Evolutionary conservation across 1,284 basidiomycete species (phyloP).

Genomic region (Tilletia caries): DNA sequence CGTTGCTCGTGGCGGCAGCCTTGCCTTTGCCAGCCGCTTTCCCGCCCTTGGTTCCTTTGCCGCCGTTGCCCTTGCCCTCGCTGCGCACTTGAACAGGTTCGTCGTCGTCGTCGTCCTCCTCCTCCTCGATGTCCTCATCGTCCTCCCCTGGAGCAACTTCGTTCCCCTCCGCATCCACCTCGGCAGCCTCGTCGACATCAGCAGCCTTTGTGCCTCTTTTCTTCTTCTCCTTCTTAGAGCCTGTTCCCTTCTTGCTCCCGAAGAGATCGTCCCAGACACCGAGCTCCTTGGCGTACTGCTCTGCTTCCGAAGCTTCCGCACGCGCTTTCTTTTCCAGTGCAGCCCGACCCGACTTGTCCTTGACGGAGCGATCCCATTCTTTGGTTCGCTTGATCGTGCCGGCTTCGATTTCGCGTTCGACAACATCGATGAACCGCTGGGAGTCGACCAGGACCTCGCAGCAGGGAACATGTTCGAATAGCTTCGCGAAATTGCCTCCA

Average conservation of each 20-base stretch:
- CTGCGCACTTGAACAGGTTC: not conserved
- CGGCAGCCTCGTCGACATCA: constrained; percentile 7
- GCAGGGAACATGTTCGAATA: constrained; percentile 20
- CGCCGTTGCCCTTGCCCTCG: constrained; percentile 17
- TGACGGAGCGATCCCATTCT: constrained; percentile 5
- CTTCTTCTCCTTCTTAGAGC: constrained; percentile 25
- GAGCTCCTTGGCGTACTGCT: constrained; percentile 24
- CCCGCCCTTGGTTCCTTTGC: constrained; percentile 10
- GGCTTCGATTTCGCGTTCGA: constrained; percentile 29
- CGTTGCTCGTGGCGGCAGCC: not conserved
- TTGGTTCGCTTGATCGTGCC: constrained; percentile 30
- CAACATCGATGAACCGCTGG: constrained; percentile 16
- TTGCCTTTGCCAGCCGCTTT: not conserved
- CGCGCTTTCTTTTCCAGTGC: constrained; percentile 13
- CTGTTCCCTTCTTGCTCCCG: constrained; percentile 25
- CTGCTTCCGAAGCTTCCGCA: constrained; percentile 16
- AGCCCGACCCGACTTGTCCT: constrained; percentile 8
- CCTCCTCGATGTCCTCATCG: constrained; percentile 18
- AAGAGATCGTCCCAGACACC: constrained; percentile 52
- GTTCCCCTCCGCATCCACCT: constrained; percentile 13
- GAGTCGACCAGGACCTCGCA: constrained; percentile 14
- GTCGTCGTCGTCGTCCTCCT: constrained; percentile 6
- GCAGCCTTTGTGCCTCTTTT: constrained; percentile 6
- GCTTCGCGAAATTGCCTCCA: constrained; percentile 33
- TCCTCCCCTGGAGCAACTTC: constrained; percentile 13